Evolutionary conservation across 495 filamentous ascomycete species (phyloP), one percentile per base, ranked within the genome.

Genomic region (Penicillium taxi): DNA sequence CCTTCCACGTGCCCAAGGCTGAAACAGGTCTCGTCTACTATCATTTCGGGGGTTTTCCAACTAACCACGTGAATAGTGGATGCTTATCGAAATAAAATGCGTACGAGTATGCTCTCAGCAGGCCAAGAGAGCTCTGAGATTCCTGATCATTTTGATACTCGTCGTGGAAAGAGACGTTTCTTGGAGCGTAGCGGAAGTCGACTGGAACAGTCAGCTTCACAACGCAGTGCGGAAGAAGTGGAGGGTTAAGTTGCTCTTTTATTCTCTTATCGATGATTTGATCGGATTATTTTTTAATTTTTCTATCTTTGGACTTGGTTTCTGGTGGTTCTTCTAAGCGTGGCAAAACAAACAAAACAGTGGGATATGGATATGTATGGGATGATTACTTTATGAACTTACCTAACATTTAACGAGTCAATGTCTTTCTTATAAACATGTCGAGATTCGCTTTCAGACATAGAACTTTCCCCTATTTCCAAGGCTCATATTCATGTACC

Each of bases 71-170:
- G 14, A 26, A 15, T 48, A 96, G 90, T 98, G 56, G 91, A 98
- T 50, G 84, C 81, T 37, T 96, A 96, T 58, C 77, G 91, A 22
- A 93, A 87, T 53, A 98, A 96, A 67, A 93, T 89, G 66, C 73
- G 81, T 35, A 82, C 70, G 40, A 82, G 81, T 27, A 86, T 91
- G 69, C 69, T 88, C 34, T 74, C 69, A 9, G 70, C 75, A 8
- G 83, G 82, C 26, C 77, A 88, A 44, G 84, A 90, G 31, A 70
- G 83, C 19, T 61, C 67, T 17, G 70, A 72, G 15, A 74, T 82
- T 19, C 82, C 85, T 15, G 80, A 82, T 21, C 86, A 94, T 61
- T 89, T 90, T 53, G 87, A 96, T 59, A 94, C 87, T 1, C 73
- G 90, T 24, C 74, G 80, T 23, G 90, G 90, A 9, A 98, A 96